phyloP scores from a whole-genome alignment of 78 protist species.

The Dictyostelium purpureum region DNA sequence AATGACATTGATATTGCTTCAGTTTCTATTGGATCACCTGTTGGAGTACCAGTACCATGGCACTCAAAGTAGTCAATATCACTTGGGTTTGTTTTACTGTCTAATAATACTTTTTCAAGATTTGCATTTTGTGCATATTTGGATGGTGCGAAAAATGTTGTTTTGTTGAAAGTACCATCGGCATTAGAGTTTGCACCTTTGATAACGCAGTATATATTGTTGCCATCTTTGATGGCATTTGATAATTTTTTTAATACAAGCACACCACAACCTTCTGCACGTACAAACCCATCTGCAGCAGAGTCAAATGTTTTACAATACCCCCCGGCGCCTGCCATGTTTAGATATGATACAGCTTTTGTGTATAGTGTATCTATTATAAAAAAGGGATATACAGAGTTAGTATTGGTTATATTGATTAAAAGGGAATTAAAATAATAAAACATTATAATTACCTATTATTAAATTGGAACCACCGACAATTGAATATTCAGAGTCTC shows the following conservation, averaged over 20 bases:
- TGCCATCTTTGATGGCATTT: constrained; percentile 6
- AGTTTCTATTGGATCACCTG: constrained; percentile 23
- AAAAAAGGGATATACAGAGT: too few relatives aligned
- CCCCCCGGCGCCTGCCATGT: too few relatives aligned
- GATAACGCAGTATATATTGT: constrained; percentile 42
- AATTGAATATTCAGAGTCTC: constrained; percentile 79
- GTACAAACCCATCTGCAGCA: constrained; percentile 42
- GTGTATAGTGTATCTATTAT: too few relatives aligned
- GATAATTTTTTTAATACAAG: constrained; percentile 34
- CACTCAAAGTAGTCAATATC: constrained; percentile 8
- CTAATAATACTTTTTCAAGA: constrained; percentile 1
- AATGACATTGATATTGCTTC: background rate
- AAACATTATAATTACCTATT: constrained; percentile 84
- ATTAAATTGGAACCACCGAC: constrained; percentile 83
- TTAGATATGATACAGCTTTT: too few relatives aligned
- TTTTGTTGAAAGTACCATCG: constrained; percentile 77
- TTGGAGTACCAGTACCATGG: constrained; percentile 46
- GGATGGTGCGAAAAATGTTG: background rate
- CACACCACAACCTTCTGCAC: constrained; percentile 84
- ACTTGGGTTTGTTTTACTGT: background rate
- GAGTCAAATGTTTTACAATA: constrained; percentile 36
- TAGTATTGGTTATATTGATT: constrained; percentile 2
- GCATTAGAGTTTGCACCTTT: constrained; percentile 6
- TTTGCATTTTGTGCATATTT: constrained; percentile 4
- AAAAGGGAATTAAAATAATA: background rate